Evolutionary conservation across 2,329 filamentous ascomycete species (phyloP).

Genomic region (Chlorencoelia australis): DNA sequence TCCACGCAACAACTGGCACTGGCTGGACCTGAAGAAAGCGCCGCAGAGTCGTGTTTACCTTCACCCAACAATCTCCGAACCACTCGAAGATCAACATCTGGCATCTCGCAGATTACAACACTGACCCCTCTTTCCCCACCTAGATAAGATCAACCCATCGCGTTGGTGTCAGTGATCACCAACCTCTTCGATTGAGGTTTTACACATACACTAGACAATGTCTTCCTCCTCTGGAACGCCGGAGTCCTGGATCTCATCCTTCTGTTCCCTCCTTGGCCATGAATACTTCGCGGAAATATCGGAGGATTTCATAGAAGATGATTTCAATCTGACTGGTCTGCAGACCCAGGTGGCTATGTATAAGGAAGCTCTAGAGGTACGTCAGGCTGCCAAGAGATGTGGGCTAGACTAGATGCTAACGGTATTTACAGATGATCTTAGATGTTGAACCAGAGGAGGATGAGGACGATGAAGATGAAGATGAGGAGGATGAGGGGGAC

Average conservation of each 20-base stretch:
- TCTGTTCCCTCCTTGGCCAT: conserved; percentile 89
- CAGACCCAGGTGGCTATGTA: conserved; percentile 97
- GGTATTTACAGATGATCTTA: conserved; percentile 68
- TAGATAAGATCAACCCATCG: too few species aligned
- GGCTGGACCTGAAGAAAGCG: too few species aligned
- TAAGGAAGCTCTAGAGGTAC: conserved; percentile 86
- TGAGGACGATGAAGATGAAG: conserved; percentile 67
- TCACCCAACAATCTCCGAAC: too few species aligned
- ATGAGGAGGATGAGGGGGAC: conserved; percentile 58
- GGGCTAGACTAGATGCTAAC: conserved; percentile 8
- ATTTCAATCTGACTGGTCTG: conserved; percentile 95
- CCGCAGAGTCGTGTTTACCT: too few species aligned
- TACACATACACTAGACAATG: conserved; percentile 15
- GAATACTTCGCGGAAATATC: conserved; percentile 99
- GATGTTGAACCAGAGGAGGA: conserved; percentile 96
- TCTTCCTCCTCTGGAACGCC: conserved; percentile 27
- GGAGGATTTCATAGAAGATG: conserved; percentile 98
- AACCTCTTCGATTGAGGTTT: neutral
- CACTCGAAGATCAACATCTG: too few species aligned
- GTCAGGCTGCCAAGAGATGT: conserved; percentile 6
- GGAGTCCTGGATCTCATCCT: conserved; percentile 97
- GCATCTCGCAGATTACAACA: too few species aligned
- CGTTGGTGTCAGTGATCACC: neutral
- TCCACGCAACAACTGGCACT: too few species aligned
- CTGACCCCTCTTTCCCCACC: too few species aligned